These are phyloP conservation scores for Filobasidium wieringae DNA, from an alignment of 768 basidiomycete genomes.

Conservation along the genomic window DNA sequence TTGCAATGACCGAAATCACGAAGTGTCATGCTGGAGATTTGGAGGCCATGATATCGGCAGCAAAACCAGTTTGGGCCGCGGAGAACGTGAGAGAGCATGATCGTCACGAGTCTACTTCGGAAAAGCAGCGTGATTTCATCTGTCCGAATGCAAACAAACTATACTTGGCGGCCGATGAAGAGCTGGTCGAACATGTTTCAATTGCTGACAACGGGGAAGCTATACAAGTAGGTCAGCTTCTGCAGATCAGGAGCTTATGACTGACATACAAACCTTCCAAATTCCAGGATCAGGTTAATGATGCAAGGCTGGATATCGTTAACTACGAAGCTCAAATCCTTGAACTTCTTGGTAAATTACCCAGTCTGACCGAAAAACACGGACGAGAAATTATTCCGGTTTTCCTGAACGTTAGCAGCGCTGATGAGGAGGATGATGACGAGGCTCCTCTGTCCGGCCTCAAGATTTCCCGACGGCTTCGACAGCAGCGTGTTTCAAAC, in stretches of 20 bases:
- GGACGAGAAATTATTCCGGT: conserved; percentile 75
- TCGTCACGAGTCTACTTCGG: conserved; percentile 23
- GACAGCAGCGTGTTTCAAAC: conserved; percentile 44
- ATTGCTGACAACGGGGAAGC: conserved; percentile 56
- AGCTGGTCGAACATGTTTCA: conserved; percentile 26
- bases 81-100: conserved; percentile 2
- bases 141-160: conserved; percentile 33
- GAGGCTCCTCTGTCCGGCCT: conserved; percentile 19
- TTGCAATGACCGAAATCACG: conserved; percentile 56
- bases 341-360: conserved; percentile 53
- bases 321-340: conserved; percentile 77
- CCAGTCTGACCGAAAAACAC: conserved; percentile 69
- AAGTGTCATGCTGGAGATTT: conserved; percentile 18
- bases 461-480: conserved; percentile 40
- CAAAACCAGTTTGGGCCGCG: conserved; percentile 19
- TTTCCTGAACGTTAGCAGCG: conserved; percentile 50
- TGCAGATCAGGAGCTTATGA: no score
- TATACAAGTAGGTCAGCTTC: conserved; percentile 60
- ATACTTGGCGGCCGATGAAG: conserved; percentile 18
- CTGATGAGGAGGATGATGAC: conserved; percentile 18
- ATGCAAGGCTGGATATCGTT: conserved; percentile 54
- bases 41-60: conserved; percentile 8
- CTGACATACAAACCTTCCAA: no score
- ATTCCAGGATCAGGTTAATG: conserved; percentile 37
- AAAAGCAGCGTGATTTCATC: conserved; percentile 29